These are phyloP conservation scores for Apodospora peruviana DNA, from an alignment of 495 filamentous ascomycete species.

Conservation along the genomic window DNA sequence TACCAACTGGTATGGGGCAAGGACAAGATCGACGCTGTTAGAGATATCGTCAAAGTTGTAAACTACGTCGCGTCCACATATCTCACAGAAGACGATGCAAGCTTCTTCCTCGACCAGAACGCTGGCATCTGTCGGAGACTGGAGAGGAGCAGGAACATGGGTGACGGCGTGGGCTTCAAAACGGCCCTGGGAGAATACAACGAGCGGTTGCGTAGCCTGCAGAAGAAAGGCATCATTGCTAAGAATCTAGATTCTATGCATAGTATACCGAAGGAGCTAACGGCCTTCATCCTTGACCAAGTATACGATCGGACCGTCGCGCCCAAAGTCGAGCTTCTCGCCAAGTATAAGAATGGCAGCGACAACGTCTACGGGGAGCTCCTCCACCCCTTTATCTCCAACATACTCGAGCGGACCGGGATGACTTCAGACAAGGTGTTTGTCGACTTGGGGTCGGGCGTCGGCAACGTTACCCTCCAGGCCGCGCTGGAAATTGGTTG, in stretches of 20 bases:
- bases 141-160: constrained; percentile 56
- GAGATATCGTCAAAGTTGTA: constrained; percentile 78
- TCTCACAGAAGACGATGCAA: constrained; percentile 58
- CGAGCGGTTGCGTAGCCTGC: constrained; percentile 50
- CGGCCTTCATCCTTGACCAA: constrained; percentile 79
- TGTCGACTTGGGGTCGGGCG: constrained; percentile 89
- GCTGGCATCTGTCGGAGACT: constrained; percentile 68
- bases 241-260: constrained; percentile 62
- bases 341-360: constrained; percentile 77
- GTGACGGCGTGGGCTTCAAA: constrained; percentile 62
- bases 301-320: constrained; percentile 90
- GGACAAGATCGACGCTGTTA: constrained; percentile 77
- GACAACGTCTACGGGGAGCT: constrained; percentile 95
- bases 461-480: constrained; percentile 92
- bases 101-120: constrained; percentile 64
- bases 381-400: constrained; percentile 73
- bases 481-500: constrained; percentile 90
- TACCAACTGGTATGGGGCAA: constrained; percentile 74
- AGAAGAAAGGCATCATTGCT: constrained; percentile 60
- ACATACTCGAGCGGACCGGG: constrained; percentile 70
- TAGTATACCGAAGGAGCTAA: constrained; percentile 59
- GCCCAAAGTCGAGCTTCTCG: constrained; percentile 72
- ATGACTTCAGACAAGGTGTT: constrained; percentile 79
- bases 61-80: constrained; percentile 69
- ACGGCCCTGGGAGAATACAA: constrained; percentile 73